Conservation (phyloP, 331 rosid genomes). For the Erythrophleum ivorense region DNA sequence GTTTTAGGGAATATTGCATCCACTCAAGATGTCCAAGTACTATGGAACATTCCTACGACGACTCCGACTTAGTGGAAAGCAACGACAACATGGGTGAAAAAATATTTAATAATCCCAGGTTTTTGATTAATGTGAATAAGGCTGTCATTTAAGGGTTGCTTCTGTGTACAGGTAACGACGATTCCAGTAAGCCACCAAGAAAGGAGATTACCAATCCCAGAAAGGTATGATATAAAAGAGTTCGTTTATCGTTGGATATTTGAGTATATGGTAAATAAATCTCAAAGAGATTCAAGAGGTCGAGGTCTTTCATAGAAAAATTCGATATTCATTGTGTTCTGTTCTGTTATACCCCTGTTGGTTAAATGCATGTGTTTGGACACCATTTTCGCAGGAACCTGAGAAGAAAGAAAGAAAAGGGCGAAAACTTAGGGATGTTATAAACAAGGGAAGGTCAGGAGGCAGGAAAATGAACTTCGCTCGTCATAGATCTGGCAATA, state of each 20-base stretch:
- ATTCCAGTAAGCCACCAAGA: constrained; percentile 10
- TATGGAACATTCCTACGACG: neutral
- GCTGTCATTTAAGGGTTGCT: neutral
- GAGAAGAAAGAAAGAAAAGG: constrained; percentile 43
- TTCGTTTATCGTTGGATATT: no score
- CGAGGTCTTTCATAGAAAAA: neutral
- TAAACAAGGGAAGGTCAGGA: constrained; percentile 9
- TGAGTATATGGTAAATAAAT: no score
- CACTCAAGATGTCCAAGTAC: neutral
- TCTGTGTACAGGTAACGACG: constrained; percentile 34
- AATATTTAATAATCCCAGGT: neutral
- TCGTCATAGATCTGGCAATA: constrained; percentile 28
- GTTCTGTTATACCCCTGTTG: neutral
- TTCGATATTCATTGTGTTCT: neutral
- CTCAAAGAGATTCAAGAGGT: no score
- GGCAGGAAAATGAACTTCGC: constrained; percentile 35
- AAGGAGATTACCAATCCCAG: neutral
- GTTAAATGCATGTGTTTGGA: neutral
- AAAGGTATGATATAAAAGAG: constrained; percentile 28
- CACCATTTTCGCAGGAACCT: constrained; percentile 3
- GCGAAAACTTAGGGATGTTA: constrained; percentile 28
- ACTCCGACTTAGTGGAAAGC: constrained; percentile 30
- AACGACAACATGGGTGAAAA: neutral
- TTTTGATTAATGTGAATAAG: neutral
- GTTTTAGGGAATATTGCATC: constrained; percentile 63